Evolutionary conservation across 2,329 filamentous ascomycete genomes (phyloP), one percentile per base, ranked within the genome.

Genomic region (Trichoderma polysporum): DNA sequence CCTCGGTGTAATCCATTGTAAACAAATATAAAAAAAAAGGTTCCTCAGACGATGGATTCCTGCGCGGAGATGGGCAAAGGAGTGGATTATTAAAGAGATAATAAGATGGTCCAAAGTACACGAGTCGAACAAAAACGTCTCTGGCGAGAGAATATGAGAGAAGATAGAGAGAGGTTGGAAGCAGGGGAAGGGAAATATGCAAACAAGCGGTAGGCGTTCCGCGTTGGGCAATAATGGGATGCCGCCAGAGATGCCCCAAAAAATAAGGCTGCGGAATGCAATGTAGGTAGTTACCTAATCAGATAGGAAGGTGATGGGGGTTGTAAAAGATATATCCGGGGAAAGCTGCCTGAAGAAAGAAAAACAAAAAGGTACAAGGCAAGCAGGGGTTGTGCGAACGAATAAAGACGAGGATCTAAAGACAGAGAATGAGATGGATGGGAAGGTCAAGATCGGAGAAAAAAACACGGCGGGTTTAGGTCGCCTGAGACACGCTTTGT

Each of bases 1-100:
- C 75, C 70, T 81, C 82, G 68, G 78, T 75, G 76, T 80, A 84
- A 68, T 80, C 77, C 81, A 83, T 81, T 67, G 64, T 66, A 58
- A 66, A 68, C 56, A 66, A n/a, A n/a, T n/a, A n/a, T n/a, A n/a
- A n/a, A 58, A 29, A 45, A 54, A n/a, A 1, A 8, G 15, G 50
- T 5, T 22, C 33, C 25, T 29, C 31, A n/a, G 29, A 41, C 33
- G 45, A 39, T 15, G 13, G 4, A 35, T 27, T 19, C 19, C n/a
- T 41, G 13, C 27, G 33, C 22, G 17, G 9, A 17, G 27, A 64
- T 33, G 19, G 15, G 12, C 29, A 50, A 56, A 56, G n/a, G 61
- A 64, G 25, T 37, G 61, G 15, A 8, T 29, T 17, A 47, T 17
- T 8, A 47, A 27, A 35, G n/a, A 9, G 19, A 47, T 35, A 45